Evolutionary conservation across 2,329 filamentous ascomycete species (phyloP).

Genomic region (Neopestalotiopsis sp.): DNA sequence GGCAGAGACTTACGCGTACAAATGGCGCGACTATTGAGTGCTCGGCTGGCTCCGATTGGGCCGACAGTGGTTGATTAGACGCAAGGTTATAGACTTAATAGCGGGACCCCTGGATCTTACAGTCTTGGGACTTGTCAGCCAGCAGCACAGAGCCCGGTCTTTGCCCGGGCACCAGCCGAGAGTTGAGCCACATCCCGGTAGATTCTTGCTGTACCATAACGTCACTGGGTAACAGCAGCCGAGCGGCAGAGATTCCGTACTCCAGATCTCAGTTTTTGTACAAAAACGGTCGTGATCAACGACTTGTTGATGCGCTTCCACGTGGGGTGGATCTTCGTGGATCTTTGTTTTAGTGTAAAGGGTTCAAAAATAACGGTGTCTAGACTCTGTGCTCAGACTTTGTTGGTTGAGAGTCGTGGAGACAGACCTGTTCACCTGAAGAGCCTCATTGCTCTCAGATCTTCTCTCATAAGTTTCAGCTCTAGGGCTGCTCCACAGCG

Average conservation of each 20-base stretch:
- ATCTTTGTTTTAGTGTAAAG: not conserved
- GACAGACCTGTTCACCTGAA: not conserved
- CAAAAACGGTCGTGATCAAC: not conserved
- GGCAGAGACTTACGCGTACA: conserved; percentile 7
- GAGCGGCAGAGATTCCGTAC: not conserved
- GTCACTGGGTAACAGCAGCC: not conserved
- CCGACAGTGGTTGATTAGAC: not conserved
- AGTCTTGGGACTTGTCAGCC: no score
- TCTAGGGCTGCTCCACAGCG: not conserved
- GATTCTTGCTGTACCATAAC: not conserved
- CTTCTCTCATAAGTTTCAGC: not conserved
- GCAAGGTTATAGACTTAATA: not conserved
- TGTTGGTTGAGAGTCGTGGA: not conserved
- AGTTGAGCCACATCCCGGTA: not conserved
- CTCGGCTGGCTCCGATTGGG: conserved; percentile 10
- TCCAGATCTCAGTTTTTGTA: not conserved
- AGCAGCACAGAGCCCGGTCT: no score
- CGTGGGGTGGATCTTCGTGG: not conserved
- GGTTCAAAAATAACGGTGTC: not conserved
- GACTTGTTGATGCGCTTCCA: not conserved
- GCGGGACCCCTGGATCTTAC: not conserved
- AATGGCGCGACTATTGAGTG: conserved; percentile 11
- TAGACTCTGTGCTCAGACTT: not conserved
- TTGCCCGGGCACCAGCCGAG: not conserved
- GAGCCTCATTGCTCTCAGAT: not conserved